These are phyloP conservation scores for Gleditsia sinensis DNA, from an alignment of 306 rosid species.

Conservation along the genomic window DNA sequence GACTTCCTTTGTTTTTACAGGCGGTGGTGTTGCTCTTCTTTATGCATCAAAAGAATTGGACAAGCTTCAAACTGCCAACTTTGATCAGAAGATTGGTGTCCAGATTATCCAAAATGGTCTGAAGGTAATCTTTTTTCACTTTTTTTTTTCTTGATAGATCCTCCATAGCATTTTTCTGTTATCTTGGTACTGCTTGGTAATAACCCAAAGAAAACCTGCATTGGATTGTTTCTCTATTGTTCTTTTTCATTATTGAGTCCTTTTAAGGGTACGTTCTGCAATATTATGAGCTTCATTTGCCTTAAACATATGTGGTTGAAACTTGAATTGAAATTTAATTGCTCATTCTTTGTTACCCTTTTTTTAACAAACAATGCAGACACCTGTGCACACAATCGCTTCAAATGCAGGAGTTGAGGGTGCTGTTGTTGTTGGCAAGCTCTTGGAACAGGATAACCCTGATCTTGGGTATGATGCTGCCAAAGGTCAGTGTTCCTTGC, in stretches of 20 bases:
- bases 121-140: constrained; percentile 48
- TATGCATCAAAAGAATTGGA: constrained; percentile 90
- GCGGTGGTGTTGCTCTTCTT: constrained; percentile 97
- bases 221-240: background rate
- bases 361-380: constrained; percentile 48
- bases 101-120: constrained; percentile 95
- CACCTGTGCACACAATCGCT: constrained; percentile 96
- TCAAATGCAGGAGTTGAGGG: constrained; percentile 98
- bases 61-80: constrained; percentile 80
- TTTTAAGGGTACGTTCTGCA: constrained; percentile 20
- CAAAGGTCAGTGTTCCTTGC: constrained; percentile 63
- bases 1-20: constrained; percentile 34
- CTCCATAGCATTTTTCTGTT: background rate
- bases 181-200: background rate
- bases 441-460: constrained; percentile 77
- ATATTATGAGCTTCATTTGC: background rate
- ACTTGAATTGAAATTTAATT: background rate
- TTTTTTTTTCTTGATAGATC: background rate
- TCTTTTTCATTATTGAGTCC: background rate
- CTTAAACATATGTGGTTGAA: background rate
- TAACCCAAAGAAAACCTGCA: background rate
- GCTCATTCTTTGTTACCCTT: background rate
- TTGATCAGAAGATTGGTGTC: constrained; percentile 93
- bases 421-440: constrained; percentile 95
- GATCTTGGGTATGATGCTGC: constrained; percentile 98